Percentiles rank a stretch among this genome's conserved stretches.
These are phyloP conservation scores for Parastagonospora nodorum DNA, from an alignment of 2,329 filamentous ascomycete species.

Conservation along the genomic window DNA sequence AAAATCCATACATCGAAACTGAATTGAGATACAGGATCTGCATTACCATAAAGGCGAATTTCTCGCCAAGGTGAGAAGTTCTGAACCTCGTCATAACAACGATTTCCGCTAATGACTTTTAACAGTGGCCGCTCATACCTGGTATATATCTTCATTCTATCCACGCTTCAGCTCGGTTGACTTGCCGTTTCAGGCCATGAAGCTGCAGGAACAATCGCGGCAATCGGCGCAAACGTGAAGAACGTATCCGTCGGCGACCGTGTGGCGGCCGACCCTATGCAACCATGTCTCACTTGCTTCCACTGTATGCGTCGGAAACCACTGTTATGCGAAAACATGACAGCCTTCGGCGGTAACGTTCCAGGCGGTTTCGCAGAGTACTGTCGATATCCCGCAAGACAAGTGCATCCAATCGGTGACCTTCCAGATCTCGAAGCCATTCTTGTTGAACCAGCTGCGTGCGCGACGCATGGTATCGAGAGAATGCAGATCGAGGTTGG, in stretches of 20 bases:
- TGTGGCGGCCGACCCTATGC: slow-evolving; percentile 65
- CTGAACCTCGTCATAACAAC: no score
- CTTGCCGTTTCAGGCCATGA: slow-evolving; percentile 60
- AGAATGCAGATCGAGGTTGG: slow-evolving; percentile 70
- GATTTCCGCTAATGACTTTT: not conserved
- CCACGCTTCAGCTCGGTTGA: not conserved
- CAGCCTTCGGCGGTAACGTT: slow-evolving; percentile 69
- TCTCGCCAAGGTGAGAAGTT: slow-evolving; percentile 17
- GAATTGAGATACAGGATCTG: slow-evolving; percentile 20
- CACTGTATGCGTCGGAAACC: slow-evolving; percentile 72
- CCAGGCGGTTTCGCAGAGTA: slow-evolving; percentile 77
- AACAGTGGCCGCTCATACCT: slow-evolving; percentile 28
- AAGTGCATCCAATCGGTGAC: slow-evolving; percentile 70
- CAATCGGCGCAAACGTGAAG: slow-evolving; percentile 62
- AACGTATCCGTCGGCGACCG: slow-evolving; percentile 66
- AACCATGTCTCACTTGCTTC: slow-evolving; percentile 74
- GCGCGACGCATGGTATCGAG: slow-evolving; percentile 72
- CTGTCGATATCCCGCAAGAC: slow-evolving; percentile 59
- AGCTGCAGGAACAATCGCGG: slow-evolving; percentile 68
- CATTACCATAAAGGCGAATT: slow-evolving; percentile 36
- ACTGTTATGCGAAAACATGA: slow-evolving; percentile 71
- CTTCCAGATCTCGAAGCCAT: slow-evolving; percentile 71
- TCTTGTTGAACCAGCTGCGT: slow-evolving; percentile 72
- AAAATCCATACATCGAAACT: not conserved
- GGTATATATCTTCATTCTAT: slow-evolving; percentile 9